Conservation (phyloP, 2,329 filamentous ascomycete species). For the Colletotrichum trifolii region DNA sequence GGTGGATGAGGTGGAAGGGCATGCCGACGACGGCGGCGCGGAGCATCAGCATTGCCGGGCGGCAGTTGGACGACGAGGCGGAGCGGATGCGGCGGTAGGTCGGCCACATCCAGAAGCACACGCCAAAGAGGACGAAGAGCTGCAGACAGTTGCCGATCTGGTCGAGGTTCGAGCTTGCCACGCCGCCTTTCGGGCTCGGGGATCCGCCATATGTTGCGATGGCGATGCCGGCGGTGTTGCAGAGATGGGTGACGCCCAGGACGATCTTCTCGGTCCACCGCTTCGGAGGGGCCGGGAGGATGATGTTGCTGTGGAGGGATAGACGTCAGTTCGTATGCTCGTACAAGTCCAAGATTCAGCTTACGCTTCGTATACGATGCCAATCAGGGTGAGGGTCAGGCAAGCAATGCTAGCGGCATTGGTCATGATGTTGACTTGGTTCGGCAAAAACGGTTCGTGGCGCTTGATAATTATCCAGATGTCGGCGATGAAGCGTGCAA, state of each 20-base stretch:
- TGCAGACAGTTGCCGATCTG: slow-evolving; percentile 40
- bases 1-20: slow-evolving; percentile 40
- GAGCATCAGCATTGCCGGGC: slow-evolving; percentile 36
- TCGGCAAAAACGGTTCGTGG: slow-evolving; percentile 38
- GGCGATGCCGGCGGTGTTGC: slow-evolving; percentile 39
- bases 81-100: slow-evolving; percentile 33
- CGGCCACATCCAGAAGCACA: slow-evolving; percentile 40
- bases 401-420: slow-evolving; percentile 44
- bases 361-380: slow-evolving; percentile 44
- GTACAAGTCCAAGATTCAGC: not conserved
- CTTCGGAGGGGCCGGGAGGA: slow-evolving; percentile 36
- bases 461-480: slow-evolving; percentile 40
- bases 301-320: slow-evolving; percentile 34
- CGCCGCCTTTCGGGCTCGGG: slow-evolving; percentile 33
- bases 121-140: slow-evolving; percentile 38
- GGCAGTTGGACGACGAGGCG: slow-evolving; percentile 33
- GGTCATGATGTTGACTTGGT: slow-evolving; percentile 42
- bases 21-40: slow-evolving; percentile 31
- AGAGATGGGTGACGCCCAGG: slow-evolving; percentile 40
- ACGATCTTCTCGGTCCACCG: slow-evolving; percentile 40
- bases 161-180: slow-evolving; percentile 34
- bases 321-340: not conserved
- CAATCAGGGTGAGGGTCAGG: slow-evolving; percentile 41
- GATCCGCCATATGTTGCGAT: slow-evolving; percentile 38
- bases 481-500: slow-evolving; percentile 40